A percentile compares a stretch with the other conserved stretches of the same genome.
These are phyloP conservation scores for Theobroma cacao DNA, from an alignment of 345 rosid species.

Conservation along the genomic window DNA sequence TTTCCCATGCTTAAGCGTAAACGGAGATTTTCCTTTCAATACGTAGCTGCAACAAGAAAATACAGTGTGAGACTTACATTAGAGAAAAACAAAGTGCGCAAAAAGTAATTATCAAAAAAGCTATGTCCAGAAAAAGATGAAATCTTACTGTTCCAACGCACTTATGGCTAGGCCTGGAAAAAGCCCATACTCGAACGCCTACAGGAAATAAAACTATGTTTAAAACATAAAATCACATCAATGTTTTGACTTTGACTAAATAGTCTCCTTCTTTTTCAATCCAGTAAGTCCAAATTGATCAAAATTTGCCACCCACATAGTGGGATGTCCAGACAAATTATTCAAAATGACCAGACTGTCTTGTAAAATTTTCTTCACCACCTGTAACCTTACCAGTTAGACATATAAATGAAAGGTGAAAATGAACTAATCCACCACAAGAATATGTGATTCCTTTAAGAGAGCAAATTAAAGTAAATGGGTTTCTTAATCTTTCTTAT, in stretches of 20 bases:
- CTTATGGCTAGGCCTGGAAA: conserved; percentile 82
- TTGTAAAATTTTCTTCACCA: not conserved
- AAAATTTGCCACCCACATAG: not conserved
- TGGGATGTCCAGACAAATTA: not conserved
- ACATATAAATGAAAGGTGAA: not conserved
- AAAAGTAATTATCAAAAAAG: conserved; percentile 2
- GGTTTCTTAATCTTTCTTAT: not conserved
- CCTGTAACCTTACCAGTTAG: not conserved
- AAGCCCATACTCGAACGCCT: conserved; percentile 91
- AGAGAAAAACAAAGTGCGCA: not conserved
- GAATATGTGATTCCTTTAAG: not conserved
- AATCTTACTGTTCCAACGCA: conserved; percentile 78
- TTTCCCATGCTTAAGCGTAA: conserved; percentile 84
- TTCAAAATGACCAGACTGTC: not conserved
- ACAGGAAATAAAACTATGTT: conserved; percentile 17
- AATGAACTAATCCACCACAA: not conserved
- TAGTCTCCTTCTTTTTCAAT: not conserved
- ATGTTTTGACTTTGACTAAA: not conserved
- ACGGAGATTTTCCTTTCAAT: conserved; percentile 67
- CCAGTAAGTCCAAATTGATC: not conserved
- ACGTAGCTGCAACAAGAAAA: conserved; percentile 59
- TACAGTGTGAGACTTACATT: conserved; percentile 2
- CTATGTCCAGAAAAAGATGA: conserved; percentile 8
- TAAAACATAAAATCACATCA: conserved; percentile 15
- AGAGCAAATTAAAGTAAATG: not conserved